Conservation (phyloP, 2,329 filamentous ascomycete genomes). For the Colletotrichum nymphaeae region DNA sequence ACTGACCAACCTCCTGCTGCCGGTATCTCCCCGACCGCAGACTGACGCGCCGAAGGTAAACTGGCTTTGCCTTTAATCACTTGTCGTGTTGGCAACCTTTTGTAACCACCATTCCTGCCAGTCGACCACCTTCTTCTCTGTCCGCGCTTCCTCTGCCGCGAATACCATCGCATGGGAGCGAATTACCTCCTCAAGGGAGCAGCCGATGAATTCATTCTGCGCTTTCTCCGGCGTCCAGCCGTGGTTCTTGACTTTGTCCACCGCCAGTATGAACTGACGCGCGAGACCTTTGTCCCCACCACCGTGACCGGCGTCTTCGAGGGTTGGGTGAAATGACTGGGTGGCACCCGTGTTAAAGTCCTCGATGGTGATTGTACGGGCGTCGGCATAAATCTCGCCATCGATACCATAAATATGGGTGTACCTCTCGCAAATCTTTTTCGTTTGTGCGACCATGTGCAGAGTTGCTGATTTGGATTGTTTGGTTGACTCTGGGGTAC, state of each 20-base stretch:
- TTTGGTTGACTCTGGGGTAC: slow-evolving; percentile 33
- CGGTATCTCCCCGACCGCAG: no score
- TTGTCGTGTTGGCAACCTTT: slow-evolving; percentile 40
- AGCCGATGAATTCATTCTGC: slow-evolving; percentile 82
- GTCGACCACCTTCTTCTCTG: slow-evolving; percentile 74
- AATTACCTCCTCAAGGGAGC: slow-evolving; percentile 87
- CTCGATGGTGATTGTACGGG: slow-evolving; percentile 78
- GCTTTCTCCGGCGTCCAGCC: slow-evolving; percentile 75
- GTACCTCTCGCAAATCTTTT: slow-evolving; percentile 86
- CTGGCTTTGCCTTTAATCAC: background rate
- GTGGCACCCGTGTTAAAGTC: slow-evolving; percentile 50
- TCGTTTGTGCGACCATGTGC: slow-evolving; percentile 94
- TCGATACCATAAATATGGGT: slow-evolving; percentile 87
- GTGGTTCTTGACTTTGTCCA: slow-evolving; percentile 81
- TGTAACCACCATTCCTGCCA: slow-evolving; percentile 82
- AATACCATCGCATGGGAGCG: slow-evolving; percentile 93
- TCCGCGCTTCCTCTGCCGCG: slow-evolving; percentile 89
- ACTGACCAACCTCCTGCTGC: background rate
- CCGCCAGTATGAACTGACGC: slow-evolving; percentile 84
- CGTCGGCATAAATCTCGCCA: slow-evolving; percentile 90
- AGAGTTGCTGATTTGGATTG: slow-evolving; percentile 81
- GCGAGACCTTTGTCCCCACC: slow-evolving; percentile 65
- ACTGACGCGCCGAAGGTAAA: background rate
- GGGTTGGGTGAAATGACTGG: slow-evolving; percentile 29
- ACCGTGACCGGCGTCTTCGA: slow-evolving; percentile 34